phyloP scores from a whole-genome alignment of 805 yeast genomes.

The Candida ponderosae region DNA sequence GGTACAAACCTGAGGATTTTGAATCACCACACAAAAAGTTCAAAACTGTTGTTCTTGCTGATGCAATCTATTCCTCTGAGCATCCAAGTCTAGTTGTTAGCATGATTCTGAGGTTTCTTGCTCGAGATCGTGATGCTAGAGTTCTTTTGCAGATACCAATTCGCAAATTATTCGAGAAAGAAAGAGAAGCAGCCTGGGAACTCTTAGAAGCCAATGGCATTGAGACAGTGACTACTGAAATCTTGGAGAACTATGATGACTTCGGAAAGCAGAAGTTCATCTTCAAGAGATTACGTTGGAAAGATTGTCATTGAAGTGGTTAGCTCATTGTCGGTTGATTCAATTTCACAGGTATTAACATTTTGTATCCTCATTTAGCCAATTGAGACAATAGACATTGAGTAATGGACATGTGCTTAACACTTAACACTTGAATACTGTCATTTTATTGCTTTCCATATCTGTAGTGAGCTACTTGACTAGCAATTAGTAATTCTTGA shows the following conservation, averaged over 20 bases:
- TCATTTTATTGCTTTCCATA: too few relatives aligned
- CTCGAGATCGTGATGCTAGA: constrained; percentile 23
- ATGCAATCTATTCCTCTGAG: constrained; percentile 77
- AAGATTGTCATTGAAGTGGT: background rate
- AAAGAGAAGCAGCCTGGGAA: constrained; percentile 53
- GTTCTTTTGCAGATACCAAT: constrained; percentile 74
- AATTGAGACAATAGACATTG: too few relatives aligned
- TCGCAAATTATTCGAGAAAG: constrained; percentile 56
- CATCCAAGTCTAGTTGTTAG: constrained; percentile 72
- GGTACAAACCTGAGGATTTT: constrained; percentile 56
- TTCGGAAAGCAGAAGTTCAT: constrained; percentile 67
- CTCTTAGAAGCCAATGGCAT: constrained; percentile 32
- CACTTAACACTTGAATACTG: too few relatives aligned
- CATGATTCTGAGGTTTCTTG: constrained; percentile 46
- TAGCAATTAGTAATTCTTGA: too few relatives aligned
- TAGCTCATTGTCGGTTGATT: too few relatives aligned
- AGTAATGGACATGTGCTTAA: too few relatives aligned
- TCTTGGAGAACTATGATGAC: constrained; percentile 66
- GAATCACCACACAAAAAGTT: constrained; percentile 29
- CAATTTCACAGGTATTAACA: too few relatives aligned
- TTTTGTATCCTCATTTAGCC: too few relatives aligned
- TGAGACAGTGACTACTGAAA: constrained; percentile 21
- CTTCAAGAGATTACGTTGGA: constrained; percentile 25
- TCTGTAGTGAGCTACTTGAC: too few relatives aligned
- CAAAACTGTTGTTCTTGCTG: constrained; percentile 66